Base-by-base conservation (phyloP, 78 protist genomes). In the Salpingoeca rosetta region DNA sequence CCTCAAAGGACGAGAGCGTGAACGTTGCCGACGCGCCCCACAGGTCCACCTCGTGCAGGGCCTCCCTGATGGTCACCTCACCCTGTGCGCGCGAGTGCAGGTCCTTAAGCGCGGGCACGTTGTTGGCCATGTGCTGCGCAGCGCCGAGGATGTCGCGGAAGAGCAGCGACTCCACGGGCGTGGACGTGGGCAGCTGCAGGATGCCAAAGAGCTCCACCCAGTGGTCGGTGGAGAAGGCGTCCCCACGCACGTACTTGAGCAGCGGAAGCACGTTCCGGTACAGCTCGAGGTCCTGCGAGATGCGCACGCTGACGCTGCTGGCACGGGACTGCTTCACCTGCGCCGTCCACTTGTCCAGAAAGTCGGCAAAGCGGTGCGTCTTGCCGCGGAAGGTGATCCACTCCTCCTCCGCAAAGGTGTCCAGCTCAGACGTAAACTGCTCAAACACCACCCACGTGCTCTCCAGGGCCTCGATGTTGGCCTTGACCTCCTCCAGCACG, bases 1-100 rank as follows among this genome's bases (percentile, higher is more conserved):
- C 88, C 73, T 2, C 26, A 74, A 80, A 84, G 56, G 35, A 57
- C 43, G 82, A 25, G 41, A 92, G 76, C 39, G 35, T 3, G 84
- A 92, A 90, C 82, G 3, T 74, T 22, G 93, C 44, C 39, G 44
- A 43, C 28, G 24, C 76, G 22, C 81, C 90, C 91, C 91, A 90
- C 3, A 57, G 35, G 27, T n/a, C 7, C 39, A 95, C 28, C 81
- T 95, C 97, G 40, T 82, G 88, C 39, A 95, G 2, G 7, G 93
- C 96, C 87, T 92, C 92, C 40, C 95, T 90, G 45, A 95, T 87
- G 12, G 84, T 12, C 22, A 88, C 87, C 85, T 95, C 97, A 22
- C 95, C 96, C 31, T 74, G 65, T 24, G 97, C 96, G 26, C 92
- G 88, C 3, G 77, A 74, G 44, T 86, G 86, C 41, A 94, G 88